Evolutionary conservation across 1,284 basidiomycete species (phyloP).

Genomic region (Serendipita sp.): DNA sequence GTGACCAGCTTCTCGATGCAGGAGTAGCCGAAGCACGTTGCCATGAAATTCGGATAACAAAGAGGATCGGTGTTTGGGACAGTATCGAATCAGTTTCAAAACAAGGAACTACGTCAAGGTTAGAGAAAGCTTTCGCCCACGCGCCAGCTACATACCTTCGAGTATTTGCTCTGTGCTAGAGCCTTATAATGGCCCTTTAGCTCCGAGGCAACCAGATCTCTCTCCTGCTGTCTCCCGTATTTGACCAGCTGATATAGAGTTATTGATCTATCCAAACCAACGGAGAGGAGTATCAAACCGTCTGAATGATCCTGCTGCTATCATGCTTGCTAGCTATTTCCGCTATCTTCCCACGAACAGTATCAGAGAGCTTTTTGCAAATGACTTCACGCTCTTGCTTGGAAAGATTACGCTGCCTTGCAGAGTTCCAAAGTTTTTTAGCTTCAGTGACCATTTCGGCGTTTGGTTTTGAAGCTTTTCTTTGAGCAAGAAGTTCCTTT

Average conservation of each 20-base stretch:
- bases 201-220: constrained; percentile 67
- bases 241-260: constrained; percentile 41
- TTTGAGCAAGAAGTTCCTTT: constrained; percentile 44
- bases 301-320: constrained; percentile 77
- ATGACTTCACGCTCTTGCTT: constrained; percentile 61
- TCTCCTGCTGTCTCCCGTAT: constrained; percentile 62
- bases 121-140: neutral
- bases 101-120: constrained; percentile 54
- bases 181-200: constrained; percentile 65
- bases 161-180: constrained; percentile 75
- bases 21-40: constrained; percentile 55
- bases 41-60: constrained; percentile 68
- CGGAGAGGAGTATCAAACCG: constrained; percentile 24
- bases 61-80: constrained; percentile 51
- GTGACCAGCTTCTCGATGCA: constrained; percentile 69
- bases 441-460: constrained; percentile 57
- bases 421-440: constrained; percentile 71
- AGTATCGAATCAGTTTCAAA: constrained; percentile 64
- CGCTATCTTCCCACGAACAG: constrained; percentile 63
- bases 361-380: constrained; percentile 53
- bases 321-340: constrained; percentile 84
- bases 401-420: constrained; percentile 57
- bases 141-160: constrained; percentile 41
- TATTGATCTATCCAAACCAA: neutral
- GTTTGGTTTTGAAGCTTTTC: constrained; percentile 64